Percentiles rank a stretch among this genome's conserved stretches.
These are phyloP conservation scores for Pezicula neosporulosa DNA, from an alignment of 2,329 filamentous ascomycete species.

Conservation along the genomic window DNA sequence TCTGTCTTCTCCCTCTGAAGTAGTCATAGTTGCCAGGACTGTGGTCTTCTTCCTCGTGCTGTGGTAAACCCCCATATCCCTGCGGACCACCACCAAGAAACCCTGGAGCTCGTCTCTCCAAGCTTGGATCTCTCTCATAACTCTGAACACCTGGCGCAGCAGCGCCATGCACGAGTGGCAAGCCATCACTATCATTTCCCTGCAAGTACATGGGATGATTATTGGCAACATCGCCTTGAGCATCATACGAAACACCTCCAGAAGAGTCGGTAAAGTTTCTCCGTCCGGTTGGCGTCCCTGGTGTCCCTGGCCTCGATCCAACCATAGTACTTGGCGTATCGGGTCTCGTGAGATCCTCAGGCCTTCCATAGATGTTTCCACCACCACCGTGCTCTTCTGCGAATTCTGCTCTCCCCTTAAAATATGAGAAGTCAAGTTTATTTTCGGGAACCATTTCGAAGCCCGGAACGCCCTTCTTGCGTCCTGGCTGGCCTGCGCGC, in stretches of 20 bases:
- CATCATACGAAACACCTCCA: slow-evolving; percentile 17
- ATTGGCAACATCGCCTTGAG: slow-evolving; percentile 18
- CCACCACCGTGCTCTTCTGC: slow-evolving; percentile 82
- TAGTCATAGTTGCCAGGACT: slow-evolving; percentile 29
- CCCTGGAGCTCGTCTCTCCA: slow-evolving; percentile 42
- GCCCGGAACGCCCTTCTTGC: slow-evolving; percentile 50
- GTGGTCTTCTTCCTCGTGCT: slow-evolving; percentile 40
- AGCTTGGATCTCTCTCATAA: slow-evolving; percentile 29
- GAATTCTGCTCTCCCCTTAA: slow-evolving; percentile 86
- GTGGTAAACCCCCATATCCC: slow-evolving; percentile 57
- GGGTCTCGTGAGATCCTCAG: slow-evolving; percentile 47
- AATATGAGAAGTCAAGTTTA: slow-evolving; percentile 83
- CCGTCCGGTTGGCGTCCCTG: slow-evolving; percentile 22
- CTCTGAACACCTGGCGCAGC: slow-evolving; percentile 33
- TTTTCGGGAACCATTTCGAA: slow-evolving; percentile 93
- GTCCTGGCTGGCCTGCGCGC: slow-evolving; percentile 46
- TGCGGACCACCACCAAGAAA: slow-evolving; percentile 54
- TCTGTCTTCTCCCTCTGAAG: slow-evolving; percentile 21
- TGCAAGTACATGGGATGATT: slow-evolving; percentile 40
- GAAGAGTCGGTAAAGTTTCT: slow-evolving; percentile 8
- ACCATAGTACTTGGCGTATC: slow-evolving; percentile 23
- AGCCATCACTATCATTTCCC: slow-evolving; percentile 49
- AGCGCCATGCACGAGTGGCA: slow-evolving; percentile 46
- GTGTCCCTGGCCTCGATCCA: slow-evolving; percentile 15
- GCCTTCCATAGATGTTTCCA: slow-evolving; percentile 55